Evolutionary conservation across 1,139 yeast genomes (phyloP).

Genomic region (Scheffersomyces stambukii): DNA sequence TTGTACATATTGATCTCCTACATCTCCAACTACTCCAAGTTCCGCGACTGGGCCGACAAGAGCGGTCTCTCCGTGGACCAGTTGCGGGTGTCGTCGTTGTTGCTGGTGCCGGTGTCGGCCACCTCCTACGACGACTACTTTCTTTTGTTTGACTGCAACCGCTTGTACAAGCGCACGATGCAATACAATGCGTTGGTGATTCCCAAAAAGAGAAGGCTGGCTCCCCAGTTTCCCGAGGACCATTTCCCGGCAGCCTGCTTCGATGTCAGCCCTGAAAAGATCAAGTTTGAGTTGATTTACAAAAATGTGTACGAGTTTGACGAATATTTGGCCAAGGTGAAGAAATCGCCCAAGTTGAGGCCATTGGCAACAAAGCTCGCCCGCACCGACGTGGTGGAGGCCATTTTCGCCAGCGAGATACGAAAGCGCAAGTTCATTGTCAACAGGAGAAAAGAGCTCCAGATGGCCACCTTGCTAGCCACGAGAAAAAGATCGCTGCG

Average conservation of each 20-base stretch:
- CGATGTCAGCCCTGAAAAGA: constrained; percentile 20
- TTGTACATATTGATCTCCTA: constrained; percentile 38
- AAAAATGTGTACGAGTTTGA: constrained; percentile 31
- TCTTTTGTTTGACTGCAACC: constrained; percentile 39
- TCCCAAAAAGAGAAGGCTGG: constrained; percentile 36
- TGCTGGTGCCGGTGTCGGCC: constrained; percentile 12
- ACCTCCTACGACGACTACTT: constrained; percentile 29
- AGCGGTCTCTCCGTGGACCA: constrained; percentile 28
- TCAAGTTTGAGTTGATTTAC: constrained; percentile 29
- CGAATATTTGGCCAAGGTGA: constrained; percentile 17
- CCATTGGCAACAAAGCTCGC: constrained; percentile 13
- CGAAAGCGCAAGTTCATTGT: constrained; percentile 40
- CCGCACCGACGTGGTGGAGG: constrained; percentile 19
- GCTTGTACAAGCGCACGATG: constrained; percentile 39
- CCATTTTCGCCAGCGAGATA: constrained; percentile 23
- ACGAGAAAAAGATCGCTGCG: constrained; percentile 48
- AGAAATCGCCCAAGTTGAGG: constrained; percentile 16
- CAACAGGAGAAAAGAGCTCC: constrained; percentile 44
- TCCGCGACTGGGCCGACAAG: constrained; percentile 43
- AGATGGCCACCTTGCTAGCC: constrained; percentile 43
- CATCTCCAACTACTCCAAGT: constrained; percentile 31
- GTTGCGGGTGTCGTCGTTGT: constrained; percentile 23
- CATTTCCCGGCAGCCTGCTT: constrained; percentile 24
- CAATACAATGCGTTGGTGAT: constrained; percentile 29
- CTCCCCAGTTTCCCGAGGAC: constrained; percentile 32